Conservation (phyloP, 2,329 filamentous ascomycete species). For the Ampelomyces quisqualis region DNA sequence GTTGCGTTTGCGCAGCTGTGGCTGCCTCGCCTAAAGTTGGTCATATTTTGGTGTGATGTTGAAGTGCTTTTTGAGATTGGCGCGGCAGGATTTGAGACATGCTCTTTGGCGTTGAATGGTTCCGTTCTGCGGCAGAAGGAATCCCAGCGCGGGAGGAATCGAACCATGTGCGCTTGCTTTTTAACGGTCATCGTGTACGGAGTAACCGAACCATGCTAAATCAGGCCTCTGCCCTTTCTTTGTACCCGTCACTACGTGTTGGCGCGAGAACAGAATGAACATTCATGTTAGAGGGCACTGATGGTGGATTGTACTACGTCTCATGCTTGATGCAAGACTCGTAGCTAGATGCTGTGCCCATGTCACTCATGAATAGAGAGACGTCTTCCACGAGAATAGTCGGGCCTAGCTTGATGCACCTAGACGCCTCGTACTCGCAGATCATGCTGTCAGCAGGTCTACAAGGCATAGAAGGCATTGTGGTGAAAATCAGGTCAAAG, state of each 20-base stretch:
- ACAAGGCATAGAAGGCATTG: too few relatives aligned
- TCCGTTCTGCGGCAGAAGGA: conserved; percentile 3
- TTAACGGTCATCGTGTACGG: conserved; percentile 10
- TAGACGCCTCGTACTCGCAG: too few relatives aligned
- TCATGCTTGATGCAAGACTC: too few relatives aligned
- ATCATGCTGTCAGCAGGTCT: too few relatives aligned
- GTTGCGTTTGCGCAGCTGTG: conserved; percentile 14
- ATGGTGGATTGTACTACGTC: too few relatives aligned
- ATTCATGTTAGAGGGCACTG: too few relatives aligned
- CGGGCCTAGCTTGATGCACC: too few relatives aligned
- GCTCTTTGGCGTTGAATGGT: conserved; percentile 8
- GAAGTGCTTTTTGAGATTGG: conserved; percentile 8
- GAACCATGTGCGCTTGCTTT: conserved; percentile 14
- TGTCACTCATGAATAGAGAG: too few relatives aligned
- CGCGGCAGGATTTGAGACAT: conserved; percentile 7
- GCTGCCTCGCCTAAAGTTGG: conserved; percentile 17
- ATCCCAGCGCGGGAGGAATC: conserved; percentile 2
- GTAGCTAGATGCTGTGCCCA: too few relatives aligned
- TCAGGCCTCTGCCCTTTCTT: conserved; percentile 9
- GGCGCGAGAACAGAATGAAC: conserved; percentile 1
- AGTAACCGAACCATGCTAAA: conserved; percentile 11
- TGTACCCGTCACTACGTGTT: conserved; percentile 1
- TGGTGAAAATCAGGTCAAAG: too few relatives aligned
- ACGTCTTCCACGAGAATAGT: too few relatives aligned
- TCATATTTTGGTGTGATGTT: conserved; percentile 5